Conservation (phyloP, 2,329 filamentous ascomycete genomes). For the Ophiostoma himal-ulmi region DNA sequence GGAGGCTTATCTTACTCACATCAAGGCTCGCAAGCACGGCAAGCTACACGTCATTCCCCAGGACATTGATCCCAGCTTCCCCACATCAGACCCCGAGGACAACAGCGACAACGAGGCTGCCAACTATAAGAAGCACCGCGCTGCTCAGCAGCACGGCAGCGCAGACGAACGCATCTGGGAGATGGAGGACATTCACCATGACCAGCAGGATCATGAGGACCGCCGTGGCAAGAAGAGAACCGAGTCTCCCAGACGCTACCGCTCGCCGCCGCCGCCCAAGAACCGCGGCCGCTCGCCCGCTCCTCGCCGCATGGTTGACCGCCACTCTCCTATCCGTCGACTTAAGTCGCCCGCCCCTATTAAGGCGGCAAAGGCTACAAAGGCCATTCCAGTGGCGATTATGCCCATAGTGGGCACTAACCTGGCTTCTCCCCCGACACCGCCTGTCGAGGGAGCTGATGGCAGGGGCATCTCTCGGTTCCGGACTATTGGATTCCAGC, state of each 20-base stretch:
- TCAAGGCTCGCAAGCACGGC: conserved; percentile 72
- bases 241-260: conserved; percentile 57
- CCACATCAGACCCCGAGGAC: conserved; percentile 85
- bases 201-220: conserved; percentile 47
- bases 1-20: conserved; percentile 80
- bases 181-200: conserved; percentile 60
- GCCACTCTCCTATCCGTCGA: conserved; percentile 61
- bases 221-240: conserved; percentile 47
- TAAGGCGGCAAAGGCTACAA: conserved; percentile 20
- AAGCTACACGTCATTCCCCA: conserved; percentile 85
- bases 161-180: conserved; percentile 60
- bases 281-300: conserved; percentile 50
- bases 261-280: conserved; percentile 51
- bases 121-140: conserved; percentile 17
- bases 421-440: conserved; percentile 44
- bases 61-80: conserved; percentile 96
- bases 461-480: conserved; percentile 35
- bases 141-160: conserved; percentile 42
- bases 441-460: conserved; percentile 37
- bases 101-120: conserved; percentile 65
- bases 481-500: conserved; percentile 50
- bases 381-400: conserved; percentile 27
- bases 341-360: conserved; percentile 61
- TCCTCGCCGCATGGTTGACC: conserved; percentile 55
- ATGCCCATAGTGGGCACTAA: neutral